phyloP scores from a whole-genome alignment of 1,284 basidiomycete species.

The Cryptococcus amylolentus region DNA sequence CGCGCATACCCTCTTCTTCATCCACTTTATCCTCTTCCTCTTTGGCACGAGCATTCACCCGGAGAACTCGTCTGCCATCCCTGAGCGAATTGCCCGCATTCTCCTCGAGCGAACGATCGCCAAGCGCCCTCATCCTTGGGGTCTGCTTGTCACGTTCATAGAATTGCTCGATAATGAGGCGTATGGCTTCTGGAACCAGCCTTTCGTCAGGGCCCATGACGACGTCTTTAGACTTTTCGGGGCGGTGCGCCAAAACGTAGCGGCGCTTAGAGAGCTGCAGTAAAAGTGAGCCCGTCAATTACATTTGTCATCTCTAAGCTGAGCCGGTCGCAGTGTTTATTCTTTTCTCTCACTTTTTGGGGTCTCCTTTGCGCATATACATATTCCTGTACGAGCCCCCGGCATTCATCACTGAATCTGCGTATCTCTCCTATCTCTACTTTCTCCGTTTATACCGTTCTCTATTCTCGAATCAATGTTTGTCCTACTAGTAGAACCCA shows the following conservation, averaged over 20 bases:
- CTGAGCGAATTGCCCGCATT: conserved; percentile 86
- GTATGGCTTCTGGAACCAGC: conserved; percentile 50
- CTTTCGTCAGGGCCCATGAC: conserved; percentile 45
- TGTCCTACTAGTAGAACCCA: conserved; percentile 10
- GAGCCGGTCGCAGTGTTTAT: not conserved
- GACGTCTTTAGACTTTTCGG: conserved; percentile 45
- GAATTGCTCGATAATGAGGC: conserved; percentile 56
- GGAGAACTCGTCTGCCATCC: conserved; percentile 53
- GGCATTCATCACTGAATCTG: not conserved
- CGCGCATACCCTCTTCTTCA: conserved; percentile 96
- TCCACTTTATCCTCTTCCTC: conserved; percentile 77
- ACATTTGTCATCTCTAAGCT: not conserved
- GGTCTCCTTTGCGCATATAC: conserved; percentile 1
- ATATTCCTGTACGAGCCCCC: not conserved
- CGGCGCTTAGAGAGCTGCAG: conserved; percentile 13
- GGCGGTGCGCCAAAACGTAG: conserved; percentile 11
- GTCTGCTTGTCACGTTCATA: conserved; percentile 87
- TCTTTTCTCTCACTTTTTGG: not conserved
- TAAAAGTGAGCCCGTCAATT: not conserved
- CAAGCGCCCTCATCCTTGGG: conserved; percentile 96
- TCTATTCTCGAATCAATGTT: conserved; percentile 7
- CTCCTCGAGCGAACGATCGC: conserved; percentile 91
- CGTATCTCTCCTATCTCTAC: not conserved
- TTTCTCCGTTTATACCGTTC: conserved; percentile 2
- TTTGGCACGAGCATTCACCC: conserved; percentile 56